A percentile compares a stretch with the other conserved stretches of the same genome.
Conservation (phyloP, 352 stramenopile genomes). For the Phytophthora foliorum region DNA sequence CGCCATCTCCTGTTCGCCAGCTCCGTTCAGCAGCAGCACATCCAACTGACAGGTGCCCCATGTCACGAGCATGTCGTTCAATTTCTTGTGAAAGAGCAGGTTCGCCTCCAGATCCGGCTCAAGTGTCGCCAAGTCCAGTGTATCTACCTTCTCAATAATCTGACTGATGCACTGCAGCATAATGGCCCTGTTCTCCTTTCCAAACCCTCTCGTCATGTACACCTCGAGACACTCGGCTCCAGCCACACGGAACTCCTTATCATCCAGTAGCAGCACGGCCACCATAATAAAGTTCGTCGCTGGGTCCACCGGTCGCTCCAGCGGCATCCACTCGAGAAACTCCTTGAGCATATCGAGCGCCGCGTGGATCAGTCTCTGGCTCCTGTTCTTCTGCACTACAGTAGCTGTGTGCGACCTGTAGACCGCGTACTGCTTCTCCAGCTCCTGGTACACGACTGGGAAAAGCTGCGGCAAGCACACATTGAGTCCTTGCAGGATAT, state of each 20-base stretch:
- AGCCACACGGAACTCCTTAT: constrained; percentile 59
- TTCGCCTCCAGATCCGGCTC: constrained; percentile 60
- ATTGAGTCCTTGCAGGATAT: constrained; percentile 85
- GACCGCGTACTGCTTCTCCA: constrained; percentile 74
- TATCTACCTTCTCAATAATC: constrained; percentile 67
- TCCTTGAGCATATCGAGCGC: constrained; percentile 81
- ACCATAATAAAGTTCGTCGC: constrained; percentile 74
- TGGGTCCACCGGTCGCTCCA: constrained; percentile 66
- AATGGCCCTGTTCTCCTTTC: constrained; percentile 70
- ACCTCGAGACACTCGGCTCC: constrained; percentile 79
- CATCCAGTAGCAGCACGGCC: constrained; percentile 63
- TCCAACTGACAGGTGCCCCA: constrained; percentile 81
- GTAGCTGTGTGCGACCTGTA: constrained; percentile 44
- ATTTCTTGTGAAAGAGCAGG: constrained; percentile 75
- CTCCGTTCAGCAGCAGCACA: constrained; percentile 50
- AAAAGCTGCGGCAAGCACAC: constrained; percentile 74
- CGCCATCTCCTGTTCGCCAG: constrained; percentile 54
- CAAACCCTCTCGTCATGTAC: constrained; percentile 74
- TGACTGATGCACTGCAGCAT: constrained; percentile 70
- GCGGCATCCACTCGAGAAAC: constrained; percentile 86
- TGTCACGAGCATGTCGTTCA: constrained; percentile 80
- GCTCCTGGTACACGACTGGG: constrained; percentile 75
- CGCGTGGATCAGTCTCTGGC: constrained; percentile 68
- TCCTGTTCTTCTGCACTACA: constrained; percentile 32
- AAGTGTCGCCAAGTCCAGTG: constrained; percentile 52